phyloP scores from a whole-genome alignment of 305 asterid species.

The Fraxinus velutina region DNA sequence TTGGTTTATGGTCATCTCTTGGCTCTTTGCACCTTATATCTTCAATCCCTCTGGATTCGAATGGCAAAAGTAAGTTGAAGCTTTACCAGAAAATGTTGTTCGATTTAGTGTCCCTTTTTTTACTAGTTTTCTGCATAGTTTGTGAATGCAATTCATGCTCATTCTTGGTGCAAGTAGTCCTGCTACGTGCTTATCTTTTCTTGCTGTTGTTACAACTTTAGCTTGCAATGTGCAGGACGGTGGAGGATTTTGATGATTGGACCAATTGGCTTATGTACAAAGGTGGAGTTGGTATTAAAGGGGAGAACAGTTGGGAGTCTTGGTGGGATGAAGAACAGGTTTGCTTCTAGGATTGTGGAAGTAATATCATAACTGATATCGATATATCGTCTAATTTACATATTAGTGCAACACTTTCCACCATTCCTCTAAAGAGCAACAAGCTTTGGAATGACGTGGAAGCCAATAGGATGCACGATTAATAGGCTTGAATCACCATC shows the following conservation, averaged over 20 bases:
- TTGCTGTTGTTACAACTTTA: conserved; percentile 8
- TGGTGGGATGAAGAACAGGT: conserved; percentile 99
- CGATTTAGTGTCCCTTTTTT: neutral
- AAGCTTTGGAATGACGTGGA: neutral
- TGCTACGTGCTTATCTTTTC: conserved; percentile 10
- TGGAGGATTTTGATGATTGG: conserved; percentile 99
- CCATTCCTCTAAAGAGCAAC: neutral
- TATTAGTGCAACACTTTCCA: neutral
- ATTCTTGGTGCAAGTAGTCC: neutral
- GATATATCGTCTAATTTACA: neutral
- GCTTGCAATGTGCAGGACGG: conserved; percentile 59
- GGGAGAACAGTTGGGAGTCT: conserved; percentile 97
- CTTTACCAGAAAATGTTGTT: neutral
- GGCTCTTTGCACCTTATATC: conserved; percentile 97
- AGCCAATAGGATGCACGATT: neutral
- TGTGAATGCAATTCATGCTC: conserved; percentile 19
- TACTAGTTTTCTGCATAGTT: neutral
- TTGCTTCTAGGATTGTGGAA: conserved; percentile 19
- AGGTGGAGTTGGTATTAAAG: conserved; percentile 98
- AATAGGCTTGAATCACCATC: neutral
- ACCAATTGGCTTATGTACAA: conserved; percentile 94
- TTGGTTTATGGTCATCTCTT: conserved; percentile 96
- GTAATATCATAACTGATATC: neutral
- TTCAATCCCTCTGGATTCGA: conserved; percentile 99
- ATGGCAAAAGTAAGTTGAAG: conserved; percentile 89